Base-by-base conservation (phyloP, 2,329 filamentous ascomycete species). In the Colletotrichum sp. region DNA sequence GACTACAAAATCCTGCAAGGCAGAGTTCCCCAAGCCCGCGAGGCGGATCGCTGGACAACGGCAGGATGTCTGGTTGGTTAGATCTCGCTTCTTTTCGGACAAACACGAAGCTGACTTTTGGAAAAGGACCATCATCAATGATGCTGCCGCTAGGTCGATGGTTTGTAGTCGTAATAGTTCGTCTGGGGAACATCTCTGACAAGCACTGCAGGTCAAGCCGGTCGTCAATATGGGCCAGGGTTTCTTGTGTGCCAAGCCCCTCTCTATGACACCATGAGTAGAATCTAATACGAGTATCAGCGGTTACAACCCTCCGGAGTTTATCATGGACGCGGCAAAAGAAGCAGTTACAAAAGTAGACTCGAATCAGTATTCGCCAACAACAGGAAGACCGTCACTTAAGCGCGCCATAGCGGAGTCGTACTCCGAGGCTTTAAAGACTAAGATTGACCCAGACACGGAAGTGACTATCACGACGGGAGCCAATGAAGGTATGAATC, bases 351-450 rank as follows among this genome's bases (percentile, higher is more conserved):
- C 98, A 82, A 91, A 92, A 68, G 96, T 99, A 24, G 97, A 99
- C 79, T 98, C 96, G 90, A 99, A 99, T 85, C 97, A 99, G 89
- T 99, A 99, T 89, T 96, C 96, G 24, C 97, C 96, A 4, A 98
- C 97, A 21, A 97, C 96, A 89, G 97, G 97, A 76, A 93, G 96
- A 8, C 96, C 97, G 55, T 91, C 96, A 71, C 90, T 99, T 82
- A 96, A 94, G 90, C 95, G 98, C 88, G 97, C 97, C 67, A 93
- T 99, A 81, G 95, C 97, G 4, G 93, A 98, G 81, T 94, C 97
- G 24, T 99, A 99, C 87, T 94, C 95, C 15, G 95, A 95, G 1
- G 93, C 94, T 84, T 99, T 98, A 89, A 95, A 95, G 44, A 92
- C 95, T 69, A 89, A 90, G 77, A 86, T 99, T 60, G 90, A 99